phyloP scores from a whole-genome alignment of 495 filamentous ascomycete genomes.

The Trichoderma virens region DNA sequence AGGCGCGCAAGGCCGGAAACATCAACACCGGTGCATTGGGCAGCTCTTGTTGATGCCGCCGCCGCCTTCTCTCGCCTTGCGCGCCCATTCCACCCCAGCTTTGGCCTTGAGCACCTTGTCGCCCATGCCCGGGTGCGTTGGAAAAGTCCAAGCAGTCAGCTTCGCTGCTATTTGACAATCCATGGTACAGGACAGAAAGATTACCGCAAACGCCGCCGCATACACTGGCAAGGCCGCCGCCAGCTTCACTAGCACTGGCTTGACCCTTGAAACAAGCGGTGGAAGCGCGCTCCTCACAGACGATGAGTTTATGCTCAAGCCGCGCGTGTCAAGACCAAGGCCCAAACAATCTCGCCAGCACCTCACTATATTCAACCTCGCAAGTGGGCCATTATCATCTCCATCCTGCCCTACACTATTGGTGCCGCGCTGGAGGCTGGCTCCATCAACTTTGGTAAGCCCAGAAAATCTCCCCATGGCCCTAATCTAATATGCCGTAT shows the following conservation, averaged over 20 bases:
- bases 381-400: constrained; percentile 51
- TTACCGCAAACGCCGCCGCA: constrained; percentile 74
- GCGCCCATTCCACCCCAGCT: no score
- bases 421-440: constrained; percentile 53
- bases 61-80: no score
- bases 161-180: constrained; percentile 12
- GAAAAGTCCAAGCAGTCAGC: constrained; percentile 26
- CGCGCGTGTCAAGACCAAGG: constrained; percentile 77
- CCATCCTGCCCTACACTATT: constrained; percentile 50
- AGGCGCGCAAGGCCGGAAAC: constrained; percentile 51
- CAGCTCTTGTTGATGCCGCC: no score
- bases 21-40: constrained; percentile 74
- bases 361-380: no score
- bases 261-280: constrained; percentile 82
- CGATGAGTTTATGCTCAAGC: constrained; percentile 93
- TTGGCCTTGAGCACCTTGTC: no score
- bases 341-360: no score
- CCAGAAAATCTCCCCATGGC: background rate
- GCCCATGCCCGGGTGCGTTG: constrained; percentile 34
- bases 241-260: constrained; percentile 86
- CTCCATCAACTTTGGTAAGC: constrained; percentile 41
- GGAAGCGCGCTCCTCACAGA: constrained; percentile 80
- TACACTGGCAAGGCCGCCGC: constrained; percentile 90
- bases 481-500: background rate
- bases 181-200: constrained; percentile 41